phyloP scores from a whole-genome alignment of 129 eudicot species.

The Helianthus tuberosus region DNA sequence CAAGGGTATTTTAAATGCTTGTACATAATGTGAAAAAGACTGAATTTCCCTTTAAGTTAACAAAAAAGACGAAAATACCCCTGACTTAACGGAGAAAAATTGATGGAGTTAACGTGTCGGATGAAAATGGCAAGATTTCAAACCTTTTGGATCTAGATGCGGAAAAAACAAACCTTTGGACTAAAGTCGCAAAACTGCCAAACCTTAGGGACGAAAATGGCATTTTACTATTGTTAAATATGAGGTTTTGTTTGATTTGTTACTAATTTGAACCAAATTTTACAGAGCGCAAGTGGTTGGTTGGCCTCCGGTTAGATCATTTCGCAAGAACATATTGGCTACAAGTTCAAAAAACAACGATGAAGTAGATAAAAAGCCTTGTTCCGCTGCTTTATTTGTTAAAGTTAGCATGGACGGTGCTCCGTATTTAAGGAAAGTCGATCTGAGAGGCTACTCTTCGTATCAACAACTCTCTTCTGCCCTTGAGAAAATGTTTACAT shows the following conservation, averaged over 20 bases:
- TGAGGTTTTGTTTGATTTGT: background rate
- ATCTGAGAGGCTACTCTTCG: slow-evolving; percentile 55
- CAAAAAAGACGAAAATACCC: too few species aligned
- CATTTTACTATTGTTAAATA: background rate
- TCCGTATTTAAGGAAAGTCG: slow-evolving; percentile 81
- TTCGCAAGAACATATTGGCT: slow-evolving; percentile 67
- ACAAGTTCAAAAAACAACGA: slow-evolving; percentile 58
- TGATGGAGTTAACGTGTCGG: too few species aligned
- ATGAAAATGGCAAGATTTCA: too few species aligned
- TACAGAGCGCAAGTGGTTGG: slow-evolving; percentile 74
- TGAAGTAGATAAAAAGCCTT: slow-evolving; percentile 68
- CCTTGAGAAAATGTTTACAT: slow-evolving; percentile 80
- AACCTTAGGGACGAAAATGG: too few species aligned
- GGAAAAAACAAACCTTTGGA: too few species aligned
- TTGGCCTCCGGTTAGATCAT: slow-evolving; percentile 85
- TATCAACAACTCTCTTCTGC: slow-evolving; percentile 79
- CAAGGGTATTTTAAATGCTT: too few species aligned
- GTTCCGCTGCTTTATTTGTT: slow-evolving; percentile 58
- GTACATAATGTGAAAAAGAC: too few species aligned
- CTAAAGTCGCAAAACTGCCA: too few species aligned
- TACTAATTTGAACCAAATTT: slow-evolving; percentile 3
- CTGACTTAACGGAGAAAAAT: too few species aligned
- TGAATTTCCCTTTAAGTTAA: too few species aligned
- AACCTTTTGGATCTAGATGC: too few species aligned
- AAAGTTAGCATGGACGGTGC: slow-evolving; percentile 93